Evolutionary conservation across 148 eudicot species (phyloP), one percentile per base, ranked within the genome.

Genomic region (Spergularia marina): DNA sequence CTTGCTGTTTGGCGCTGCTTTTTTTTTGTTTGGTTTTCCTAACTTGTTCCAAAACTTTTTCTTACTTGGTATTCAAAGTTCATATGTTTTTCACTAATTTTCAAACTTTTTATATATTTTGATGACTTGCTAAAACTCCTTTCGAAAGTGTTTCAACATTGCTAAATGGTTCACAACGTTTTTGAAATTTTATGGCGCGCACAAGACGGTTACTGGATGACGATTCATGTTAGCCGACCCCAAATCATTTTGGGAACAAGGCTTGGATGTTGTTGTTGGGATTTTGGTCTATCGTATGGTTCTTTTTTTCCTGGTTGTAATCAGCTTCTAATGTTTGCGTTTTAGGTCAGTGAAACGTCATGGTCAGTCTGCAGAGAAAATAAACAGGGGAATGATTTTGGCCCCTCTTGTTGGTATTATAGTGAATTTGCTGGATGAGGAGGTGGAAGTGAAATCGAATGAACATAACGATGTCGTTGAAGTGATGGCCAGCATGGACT

Each of bases 401-500:
- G 97, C 98, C 74, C 98, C 98, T 71, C 94, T 91, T 66, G 97
- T 89, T 77, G 98, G 97, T 73, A 91, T 93, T 72, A 82, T 93
- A 61, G 80, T 91, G 61, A 93, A 93, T 85, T 78, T 93, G 83
- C 70, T 91, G 78, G 98, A 91, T 86, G 88, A 90, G 64, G 86
- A 83, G 65, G 74, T 59, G 62, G 85, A 73, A 61, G 76, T 78
- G 66, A 82, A 83, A 60, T 53, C 67, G 72, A 79, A 65, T 12
- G 79, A 85, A 70, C 87, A 81, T 76, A 89, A 89, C 73, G 97
- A 93, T 82, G 83, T 93, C 44, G 81, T 90, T 70, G 91, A 84
- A 72, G 83, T 91, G 41, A 91, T 93, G 74, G 92, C 98, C 10
- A 87, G 90, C 82, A 91, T 93, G 97, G 94, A 91, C 70, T 89